These are phyloP conservation scores for Scheffersomyces titani DNA, from an alignment of 1,139 yeast genomes.

Conservation along the genomic window DNA sequence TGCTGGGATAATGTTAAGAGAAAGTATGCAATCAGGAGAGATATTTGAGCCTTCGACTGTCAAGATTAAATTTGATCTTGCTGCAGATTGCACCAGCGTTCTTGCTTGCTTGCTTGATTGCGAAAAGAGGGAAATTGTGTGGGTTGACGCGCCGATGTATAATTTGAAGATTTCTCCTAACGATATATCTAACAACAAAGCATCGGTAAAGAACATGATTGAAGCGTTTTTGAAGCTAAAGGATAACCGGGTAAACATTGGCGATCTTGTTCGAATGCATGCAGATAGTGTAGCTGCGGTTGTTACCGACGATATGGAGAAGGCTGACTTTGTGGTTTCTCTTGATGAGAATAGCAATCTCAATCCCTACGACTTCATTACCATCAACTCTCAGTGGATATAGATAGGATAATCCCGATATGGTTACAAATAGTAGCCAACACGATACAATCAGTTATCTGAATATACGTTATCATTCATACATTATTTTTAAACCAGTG, in stretches of 20 bases:
- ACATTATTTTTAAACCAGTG: background rate
- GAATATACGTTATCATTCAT: too few species aligned
- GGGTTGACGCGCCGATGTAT: constrained; percentile 7
- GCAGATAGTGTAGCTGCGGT: constrained; percentile 3
- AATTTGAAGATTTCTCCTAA: background rate
- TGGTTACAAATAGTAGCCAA: too few species aligned
- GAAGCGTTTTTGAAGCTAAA: constrained; percentile 1
- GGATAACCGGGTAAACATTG: constrained; percentile 1
- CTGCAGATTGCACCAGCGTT: background rate
- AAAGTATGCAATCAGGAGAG: constrained; percentile 6
- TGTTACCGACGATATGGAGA: constrained; percentile 4
- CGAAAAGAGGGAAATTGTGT: constrained; percentile 6
- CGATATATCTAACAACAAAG: constrained; percentile 1
- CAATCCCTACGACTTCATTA: constrained; percentile 7
- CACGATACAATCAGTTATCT: too few species aligned
- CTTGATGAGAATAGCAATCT: constrained; percentile 10
- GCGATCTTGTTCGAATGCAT: constrained; percentile 5
- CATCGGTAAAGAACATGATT: background rate
- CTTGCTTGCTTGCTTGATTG: constrained; percentile 9
- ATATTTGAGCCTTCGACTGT: constrained; percentile 11
- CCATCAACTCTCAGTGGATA: constrained; percentile 2
- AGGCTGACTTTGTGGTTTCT: constrained; percentile 10
- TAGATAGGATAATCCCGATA: background rate
- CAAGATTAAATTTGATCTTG: constrained; percentile 8
- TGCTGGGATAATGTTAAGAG: constrained; percentile 11